Percentiles rank a stretch among this genome's conserved stretches.
Evolutionary conservation across 768 basidiomycete species (phyloP).

Genomic region (Russula griseocarnosa): DNA sequence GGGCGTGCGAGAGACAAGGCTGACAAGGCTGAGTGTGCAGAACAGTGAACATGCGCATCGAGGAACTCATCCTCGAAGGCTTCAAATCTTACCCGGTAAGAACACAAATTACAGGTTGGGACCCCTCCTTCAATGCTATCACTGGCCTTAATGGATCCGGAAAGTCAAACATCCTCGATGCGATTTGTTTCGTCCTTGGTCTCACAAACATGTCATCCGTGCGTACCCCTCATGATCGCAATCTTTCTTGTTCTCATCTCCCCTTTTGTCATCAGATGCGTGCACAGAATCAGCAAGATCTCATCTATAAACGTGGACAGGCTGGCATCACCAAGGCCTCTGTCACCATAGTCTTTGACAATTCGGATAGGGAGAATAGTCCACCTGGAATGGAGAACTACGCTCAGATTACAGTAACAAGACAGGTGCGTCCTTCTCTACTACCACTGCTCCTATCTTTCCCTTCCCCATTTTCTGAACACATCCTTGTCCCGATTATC

Average conservation of each 20-base stretch:
- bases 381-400: slow-evolving; percentile 77
- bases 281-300: slow-evolving; percentile 91
- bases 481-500: background rate
- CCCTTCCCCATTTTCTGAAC: background rate
- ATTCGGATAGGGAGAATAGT: slow-evolving; percentile 80
- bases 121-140: slow-evolving; percentile 97
- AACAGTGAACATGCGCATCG: slow-evolving; percentile 23
- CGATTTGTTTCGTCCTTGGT: slow-evolving; percentile 97
- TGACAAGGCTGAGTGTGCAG: background rate
- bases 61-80: slow-evolving; percentile 45
- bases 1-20: too few species aligned
- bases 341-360: slow-evolving; percentile 98
- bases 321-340: slow-evolving; percentile 96
- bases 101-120: slow-evolving; percentile 96
- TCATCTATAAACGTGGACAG: slow-evolving; percentile 99
- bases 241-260: background rate
- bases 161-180: slow-evolving; percentile 98
- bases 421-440: slow-evolving; percentile 57
- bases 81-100: slow-evolving; percentile 98
- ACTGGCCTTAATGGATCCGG: slow-evolving; percentile 94
- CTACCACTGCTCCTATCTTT: background rate
- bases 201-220: slow-evolving; percentile 97
- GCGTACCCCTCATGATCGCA: slow-evolving; percentile 26
- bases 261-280: slow-evolving; percentile 59
- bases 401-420: slow-evolving; percentile 92